phyloP scores from a whole-genome alignment of 1,139 yeast species.

The Saccharomyces hybrid region DNA sequence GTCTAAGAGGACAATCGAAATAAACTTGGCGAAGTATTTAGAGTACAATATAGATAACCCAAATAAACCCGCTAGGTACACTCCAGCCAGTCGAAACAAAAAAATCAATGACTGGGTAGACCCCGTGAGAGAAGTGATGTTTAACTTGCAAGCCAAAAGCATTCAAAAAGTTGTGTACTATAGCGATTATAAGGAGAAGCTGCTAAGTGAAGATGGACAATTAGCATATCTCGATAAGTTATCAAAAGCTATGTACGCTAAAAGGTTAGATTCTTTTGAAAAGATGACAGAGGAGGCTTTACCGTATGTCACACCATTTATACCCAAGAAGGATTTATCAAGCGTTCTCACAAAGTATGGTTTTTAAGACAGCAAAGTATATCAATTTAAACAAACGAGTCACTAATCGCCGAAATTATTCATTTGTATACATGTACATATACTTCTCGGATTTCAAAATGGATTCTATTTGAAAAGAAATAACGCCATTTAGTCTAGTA shows the following conservation, averaged over 20 bases:
- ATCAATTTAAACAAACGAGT: too few relatives aligned
- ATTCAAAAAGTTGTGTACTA: slow-evolving; percentile 8
- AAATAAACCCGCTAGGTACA: background rate
- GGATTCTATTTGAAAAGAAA: background rate
- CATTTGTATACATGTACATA: background rate
- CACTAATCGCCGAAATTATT: background rate
- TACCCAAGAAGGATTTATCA: slow-evolving; percentile 10
- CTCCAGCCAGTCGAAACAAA: background rate
- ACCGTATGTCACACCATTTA: slow-evolving; percentile 19
- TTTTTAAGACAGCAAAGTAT: slow-evolving; percentile 1
- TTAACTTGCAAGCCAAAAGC: slow-evolving; percentile 8
- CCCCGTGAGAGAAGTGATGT: slow-evolving; percentile 14
- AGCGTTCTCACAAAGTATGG: slow-evolving; percentile 14
- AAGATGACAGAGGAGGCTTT: slow-evolving; percentile 15
- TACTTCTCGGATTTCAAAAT: too few relatives aligned
- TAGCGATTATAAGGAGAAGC: slow-evolving; percentile 12
- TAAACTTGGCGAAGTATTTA: background rate
- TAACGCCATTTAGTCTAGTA: background rate
- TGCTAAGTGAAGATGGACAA: slow-evolving; percentile 12
- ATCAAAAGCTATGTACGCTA: slow-evolving; percentile 13
- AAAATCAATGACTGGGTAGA: slow-evolving; percentile 16
- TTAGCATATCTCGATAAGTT: slow-evolving; percentile 13
- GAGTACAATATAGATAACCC: background rate
- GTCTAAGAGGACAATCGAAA: slow-evolving; percentile 4
- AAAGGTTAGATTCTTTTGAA: slow-evolving; percentile 15